Conservation (phyloP, 768 basidiomycete species). For the Podaxis sp. region DNA sequence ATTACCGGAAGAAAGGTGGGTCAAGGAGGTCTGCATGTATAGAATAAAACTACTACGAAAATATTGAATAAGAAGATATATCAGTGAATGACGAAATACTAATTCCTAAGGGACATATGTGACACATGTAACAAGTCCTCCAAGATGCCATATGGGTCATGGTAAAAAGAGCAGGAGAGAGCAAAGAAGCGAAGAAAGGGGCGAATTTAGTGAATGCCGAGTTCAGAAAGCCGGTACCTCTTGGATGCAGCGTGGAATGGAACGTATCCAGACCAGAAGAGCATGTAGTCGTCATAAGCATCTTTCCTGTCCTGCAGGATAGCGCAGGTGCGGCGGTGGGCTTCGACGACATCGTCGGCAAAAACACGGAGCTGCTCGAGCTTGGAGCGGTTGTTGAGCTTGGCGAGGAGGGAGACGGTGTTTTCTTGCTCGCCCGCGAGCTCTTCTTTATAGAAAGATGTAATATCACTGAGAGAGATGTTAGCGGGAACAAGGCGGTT, state of each 20-base stretch:
- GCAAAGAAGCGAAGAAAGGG: background rate
- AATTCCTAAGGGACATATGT: background rate
- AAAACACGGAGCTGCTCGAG: conserved; percentile 25
- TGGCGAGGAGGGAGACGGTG: conserved; percentile 32
- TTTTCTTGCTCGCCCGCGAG: conserved; percentile 32
- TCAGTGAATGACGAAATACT: background rate
- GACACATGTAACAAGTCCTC: background rate
- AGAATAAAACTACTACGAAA: background rate
- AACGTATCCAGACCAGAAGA: conserved; percentile 16
- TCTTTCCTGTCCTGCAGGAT: conserved; percentile 10
- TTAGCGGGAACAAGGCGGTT: background rate
- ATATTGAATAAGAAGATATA: background rate
- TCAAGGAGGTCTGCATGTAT: background rate
- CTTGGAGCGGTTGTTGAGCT: conserved; percentile 24
- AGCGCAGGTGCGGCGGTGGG: conserved; percentile 18
- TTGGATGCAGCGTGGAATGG: conserved; percentile 14
- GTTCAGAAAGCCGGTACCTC: conserved; percentile 13
- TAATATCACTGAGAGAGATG: conserved; percentile 30
- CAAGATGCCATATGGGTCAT: background rate
- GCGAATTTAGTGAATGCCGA: conserved; percentile 8
- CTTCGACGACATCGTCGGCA: conserved; percentile 24
- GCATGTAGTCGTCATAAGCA: conserved; percentile 9
- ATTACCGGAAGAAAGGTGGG: background rate
- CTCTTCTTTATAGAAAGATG: conserved; percentile 45
- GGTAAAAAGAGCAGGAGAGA: background rate